Evolutionary conservation across 441 rosid species (phyloP).

Genomic region (Populus hybrid): DNA sequence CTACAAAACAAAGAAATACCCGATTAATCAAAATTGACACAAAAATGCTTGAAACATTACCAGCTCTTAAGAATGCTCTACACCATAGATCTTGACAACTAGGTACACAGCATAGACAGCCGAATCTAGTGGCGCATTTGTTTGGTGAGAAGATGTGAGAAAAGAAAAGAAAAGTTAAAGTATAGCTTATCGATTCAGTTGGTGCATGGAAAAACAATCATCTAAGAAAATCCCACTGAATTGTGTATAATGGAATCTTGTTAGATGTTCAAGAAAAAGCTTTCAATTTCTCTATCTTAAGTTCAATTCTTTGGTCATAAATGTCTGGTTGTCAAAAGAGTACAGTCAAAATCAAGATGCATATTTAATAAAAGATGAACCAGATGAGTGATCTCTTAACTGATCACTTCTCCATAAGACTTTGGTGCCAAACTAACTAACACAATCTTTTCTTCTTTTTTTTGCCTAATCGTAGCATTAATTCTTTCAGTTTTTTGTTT

Average conservation of each 20-base stretch:
- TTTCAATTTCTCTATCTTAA: not conserved
- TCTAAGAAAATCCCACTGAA: not conserved
- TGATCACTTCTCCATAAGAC: not conserved
- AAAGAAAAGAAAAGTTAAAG: not conserved
- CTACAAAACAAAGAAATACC: constrained; percentile 36
- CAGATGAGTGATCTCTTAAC: not conserved
- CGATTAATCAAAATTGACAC: not conserved
- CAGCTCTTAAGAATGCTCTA: not conserved
- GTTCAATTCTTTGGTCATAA: not conserved
- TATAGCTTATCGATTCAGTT: not conserved
- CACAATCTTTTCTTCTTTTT: not conserved
- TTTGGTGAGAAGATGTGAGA: not conserved
- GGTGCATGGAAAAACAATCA: not conserved
- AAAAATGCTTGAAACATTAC: not conserved
- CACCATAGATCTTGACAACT: not conserved
- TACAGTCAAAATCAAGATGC: not conserved
- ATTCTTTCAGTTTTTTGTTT: not conserved
- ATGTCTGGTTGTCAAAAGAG: not conserved
- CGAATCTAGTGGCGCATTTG: not conserved
- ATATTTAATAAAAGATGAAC: not conserved
- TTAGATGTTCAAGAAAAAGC: not conserved
- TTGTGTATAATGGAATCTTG: not conserved
- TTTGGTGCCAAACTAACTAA: not conserved
- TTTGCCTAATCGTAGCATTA: not conserved
- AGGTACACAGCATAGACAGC: not conserved